phyloP scores from a whole-genome alignment of 306 rosid species.

The Sophora flavescens region DNA sequence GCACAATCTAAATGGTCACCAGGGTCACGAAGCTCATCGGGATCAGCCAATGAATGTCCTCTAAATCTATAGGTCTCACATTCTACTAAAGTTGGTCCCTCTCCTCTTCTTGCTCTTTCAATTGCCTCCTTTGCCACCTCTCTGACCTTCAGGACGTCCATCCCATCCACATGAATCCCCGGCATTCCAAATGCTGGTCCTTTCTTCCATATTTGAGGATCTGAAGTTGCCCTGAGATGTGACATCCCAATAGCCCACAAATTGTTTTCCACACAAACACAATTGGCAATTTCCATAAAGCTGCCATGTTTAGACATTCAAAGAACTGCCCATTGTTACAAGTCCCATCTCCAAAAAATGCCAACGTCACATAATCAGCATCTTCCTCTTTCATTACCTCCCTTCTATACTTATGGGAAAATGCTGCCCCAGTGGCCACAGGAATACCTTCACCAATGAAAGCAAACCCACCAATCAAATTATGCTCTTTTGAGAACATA shows the following conservation, averaged over 20 bases:
- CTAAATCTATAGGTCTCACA: constrained; percentile 98
- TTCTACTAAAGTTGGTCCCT: constrained; percentile 95
- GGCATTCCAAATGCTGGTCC: constrained; percentile 99
- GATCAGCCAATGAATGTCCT: constrained; percentile 99
- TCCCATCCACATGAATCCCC: constrained; percentile 96
- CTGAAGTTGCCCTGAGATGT: constrained; percentile 93
- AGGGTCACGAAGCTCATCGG: constrained; percentile 99
- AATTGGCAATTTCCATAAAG: constrained; percentile 96
- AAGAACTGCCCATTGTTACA: constrained; percentile 96
- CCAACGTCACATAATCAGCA: constrained; percentile 81
- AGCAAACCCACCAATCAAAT: constrained; percentile 92
- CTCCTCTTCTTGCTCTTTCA: constrained; percentile 96
- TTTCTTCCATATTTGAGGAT: constrained; percentile 98
- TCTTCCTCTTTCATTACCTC: constrained; percentile 80
- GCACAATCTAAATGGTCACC: constrained; percentile 62
- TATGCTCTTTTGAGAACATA: constrained; percentile 95
- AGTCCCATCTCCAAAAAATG: constrained; percentile 98
- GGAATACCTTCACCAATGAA: constrained; percentile 99
- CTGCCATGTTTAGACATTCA: constrained; percentile 98
- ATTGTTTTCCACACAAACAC: constrained; percentile 95
- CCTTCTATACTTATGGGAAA: constrained; percentile 80
- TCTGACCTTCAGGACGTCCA: constrained; percentile 98
- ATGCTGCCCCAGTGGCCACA: constrained; percentile 96
- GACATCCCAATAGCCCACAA: constrained; percentile 99
- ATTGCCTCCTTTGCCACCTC: constrained; percentile 97